Evolutionary conservation across 495 filamentous ascomycete species (phyloP), one percentile per base, ranked within the genome.

Genomic region (Tuber microsphaerosporum): DNA sequence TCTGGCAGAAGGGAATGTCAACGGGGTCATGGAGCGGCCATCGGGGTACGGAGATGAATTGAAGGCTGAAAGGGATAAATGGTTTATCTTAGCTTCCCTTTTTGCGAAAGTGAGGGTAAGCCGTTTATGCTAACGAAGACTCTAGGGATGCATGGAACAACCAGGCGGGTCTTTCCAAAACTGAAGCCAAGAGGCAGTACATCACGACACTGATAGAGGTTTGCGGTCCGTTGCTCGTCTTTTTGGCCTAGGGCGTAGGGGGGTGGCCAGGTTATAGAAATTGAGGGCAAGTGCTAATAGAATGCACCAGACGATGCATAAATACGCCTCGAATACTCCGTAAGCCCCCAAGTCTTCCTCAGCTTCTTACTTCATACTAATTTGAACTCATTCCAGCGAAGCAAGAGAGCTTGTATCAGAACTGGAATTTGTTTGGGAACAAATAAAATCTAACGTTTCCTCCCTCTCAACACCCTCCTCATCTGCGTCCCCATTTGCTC

Each of bases 341-440:
- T 88, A 76, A 85, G 87, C 83, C 51, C 61, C 8, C 9, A 44
- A 12, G 0, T 17, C 44, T 80, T 19, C 45, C 56, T 39, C 17
- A 69, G 48, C 75, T 37, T 22, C 26, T 46, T 9, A 45, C 43
- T 71, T 76, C 71, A 69, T 73, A 71, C 68, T 75, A 68, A 72
- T 69, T 43, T 20, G 26, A 65, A 2, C 56, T 16, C 16, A 34
- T 31, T 41, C 45, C 77, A 89, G 87, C 70, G 93, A 97, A 84
- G 93, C 92, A 3, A 87, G 93, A 65, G 93, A 94, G 83, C 87
- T 99, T 12, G 93, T 98, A 48, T 86, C 90, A n/a, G 96, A 99
- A 84, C 88, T 99, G 26, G 95, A 97, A 84, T 99, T 97, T 81
- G 94, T 99, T 69, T 99, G 95, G 95, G 93, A 97, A 78, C 96